Conservation (phyloP, 2,329 filamentous ascomycete species). For the Myriosclerotinia duriaeana region DNA sequence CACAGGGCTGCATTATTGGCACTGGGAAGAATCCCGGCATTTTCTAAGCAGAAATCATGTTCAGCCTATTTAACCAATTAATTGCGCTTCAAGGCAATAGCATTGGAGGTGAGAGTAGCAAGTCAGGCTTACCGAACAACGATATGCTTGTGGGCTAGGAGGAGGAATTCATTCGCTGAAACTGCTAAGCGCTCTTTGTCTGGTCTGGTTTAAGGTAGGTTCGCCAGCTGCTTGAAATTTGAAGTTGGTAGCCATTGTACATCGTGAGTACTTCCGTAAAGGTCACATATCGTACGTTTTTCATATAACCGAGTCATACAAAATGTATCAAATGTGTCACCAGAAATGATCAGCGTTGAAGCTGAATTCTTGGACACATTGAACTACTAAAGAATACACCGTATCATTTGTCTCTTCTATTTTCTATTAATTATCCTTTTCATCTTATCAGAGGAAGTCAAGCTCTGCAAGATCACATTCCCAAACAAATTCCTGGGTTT, state of each 20-base stretch:
- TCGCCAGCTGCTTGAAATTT: slow-evolving; percentile 13
- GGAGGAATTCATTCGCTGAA: neutral
- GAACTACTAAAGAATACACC: slow-evolving; percentile 6
- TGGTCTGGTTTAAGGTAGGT: neutral
- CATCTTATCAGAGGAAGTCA: too few species aligned
- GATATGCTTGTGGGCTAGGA: slow-evolving; percentile 1
- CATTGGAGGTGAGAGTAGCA: slow-evolving; percentile 3
- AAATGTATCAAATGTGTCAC: neutral
- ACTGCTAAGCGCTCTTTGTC: neutral
- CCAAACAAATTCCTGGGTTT: neutral
- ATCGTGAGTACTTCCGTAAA: slow-evolving; percentile 17
- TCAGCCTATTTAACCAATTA: neutral
- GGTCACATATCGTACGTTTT: slow-evolving; percentile 23
- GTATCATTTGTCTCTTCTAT: neutral
- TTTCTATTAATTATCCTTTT: neutral
- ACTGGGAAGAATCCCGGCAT: slow-evolving; percentile 6
- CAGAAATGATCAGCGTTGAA: slow-evolving; percentile 7
- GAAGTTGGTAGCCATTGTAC: slow-evolving; percentile 19
- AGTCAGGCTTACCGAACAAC: neutral
- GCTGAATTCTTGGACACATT: slow-evolving; percentile 6
- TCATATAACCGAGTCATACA: slow-evolving; percentile 11
- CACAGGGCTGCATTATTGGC: slow-evolving; percentile 21
- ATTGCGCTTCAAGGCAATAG: neutral
- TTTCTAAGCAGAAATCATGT: neutral
- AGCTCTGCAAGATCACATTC: slow-evolving; percentile 2